Conservation (phyloP, 768 basidiomycete genomes). For the Cyclocybe cylindracea region DNA sequence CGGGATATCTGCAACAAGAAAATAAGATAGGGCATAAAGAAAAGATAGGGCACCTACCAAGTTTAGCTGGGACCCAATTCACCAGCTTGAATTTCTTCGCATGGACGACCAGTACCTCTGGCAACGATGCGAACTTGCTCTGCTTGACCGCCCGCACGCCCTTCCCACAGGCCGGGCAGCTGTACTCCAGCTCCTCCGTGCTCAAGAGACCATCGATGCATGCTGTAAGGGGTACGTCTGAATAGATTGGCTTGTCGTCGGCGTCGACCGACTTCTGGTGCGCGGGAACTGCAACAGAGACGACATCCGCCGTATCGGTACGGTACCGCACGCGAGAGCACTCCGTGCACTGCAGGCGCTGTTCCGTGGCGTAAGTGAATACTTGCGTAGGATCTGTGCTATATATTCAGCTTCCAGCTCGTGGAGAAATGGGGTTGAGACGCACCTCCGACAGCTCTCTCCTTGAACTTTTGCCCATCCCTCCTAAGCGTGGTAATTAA, state of each 20-base stretch:
- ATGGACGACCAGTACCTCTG: conserved; percentile 84
- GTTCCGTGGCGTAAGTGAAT: conserved; percentile 85
- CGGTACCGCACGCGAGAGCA: conserved; percentile 86
- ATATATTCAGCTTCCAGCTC: not conserved
- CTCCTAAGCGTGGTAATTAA: conserved; percentile 73
- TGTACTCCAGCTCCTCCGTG: conserved; percentile 74
- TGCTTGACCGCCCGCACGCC: conserved; percentile 76
- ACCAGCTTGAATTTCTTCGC: conserved; percentile 94
- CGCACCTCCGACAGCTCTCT: conserved; percentile 32
- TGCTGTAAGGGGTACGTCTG: conserved; percentile 56
- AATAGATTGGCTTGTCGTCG: conserved; percentile 65
- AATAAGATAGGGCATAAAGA: not conserved
- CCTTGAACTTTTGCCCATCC: conserved; percentile 54
- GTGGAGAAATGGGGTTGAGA: not conserved
- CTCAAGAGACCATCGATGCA: conserved; percentile 65
- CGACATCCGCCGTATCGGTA: conserved; percentile 70
- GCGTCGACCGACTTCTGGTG: conserved; percentile 51
- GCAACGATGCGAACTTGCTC: conserved; percentile 81
- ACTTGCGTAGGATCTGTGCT: conserved; percentile 65
- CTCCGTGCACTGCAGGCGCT: conserved; percentile 77
- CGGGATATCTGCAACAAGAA: conserved; percentile 71
- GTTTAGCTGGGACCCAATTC: conserved; percentile 95
- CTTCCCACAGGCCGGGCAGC: conserved; percentile 72
- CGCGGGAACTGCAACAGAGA: conserved; percentile 82
- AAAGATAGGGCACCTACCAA: conserved; percentile 55